Base-by-base conservation (phyloP, 331 rosid genomes). In the Stylosanthes scabra region DNA sequence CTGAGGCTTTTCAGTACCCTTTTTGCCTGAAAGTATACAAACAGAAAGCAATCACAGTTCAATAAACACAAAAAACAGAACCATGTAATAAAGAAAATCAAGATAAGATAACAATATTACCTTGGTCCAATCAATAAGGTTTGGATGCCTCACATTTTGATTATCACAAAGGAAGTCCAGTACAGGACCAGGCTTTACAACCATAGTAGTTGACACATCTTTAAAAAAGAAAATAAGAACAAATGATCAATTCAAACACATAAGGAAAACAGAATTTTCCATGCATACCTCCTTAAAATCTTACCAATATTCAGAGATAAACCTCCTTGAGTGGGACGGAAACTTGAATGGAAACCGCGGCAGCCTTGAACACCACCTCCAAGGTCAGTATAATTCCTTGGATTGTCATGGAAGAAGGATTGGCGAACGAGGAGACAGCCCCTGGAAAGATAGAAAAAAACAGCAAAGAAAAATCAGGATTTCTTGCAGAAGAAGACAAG, bases 121-220 rank as follows among this genome's bases (percentile, higher is more conserved):
- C 87, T 80, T 83, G 57, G 2, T 8, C 84, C 84, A 83, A 61
- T 83, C 71, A 83, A 83, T 75, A 0, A 1, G 1, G n/a, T 47
- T 0, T n/a, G 71, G 67, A 9, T 76, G 14, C 0, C 44, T 52
- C 12, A 76, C 74, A 67, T 68, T 62, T 47, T 76, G 84, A 52
- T 83, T 83, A 8, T 2, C 8, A 40, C 42, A 27, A 2, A 83
- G 87, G 67, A 83, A 83, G 0, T 80, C 82, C 29, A 76, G 2
- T 11, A 80, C 80, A n/a, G 84, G 80, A 2, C 87, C 84, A 61
- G 87, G 77, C 71, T 72, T 68, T 14, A 79, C 39, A 47, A 72
- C 29, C 79, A 83, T 62, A 11, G 84, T 83, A 8, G 77, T 76
- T n/a, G 87, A 76, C 39, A 76, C 80, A 68, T 80, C 84, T 83